These are phyloP conservation scores for Lepidopterella palustris DNA, from an alignment of 495 filamentous ascomycete genomes.

Conservation along the genomic window DNA sequence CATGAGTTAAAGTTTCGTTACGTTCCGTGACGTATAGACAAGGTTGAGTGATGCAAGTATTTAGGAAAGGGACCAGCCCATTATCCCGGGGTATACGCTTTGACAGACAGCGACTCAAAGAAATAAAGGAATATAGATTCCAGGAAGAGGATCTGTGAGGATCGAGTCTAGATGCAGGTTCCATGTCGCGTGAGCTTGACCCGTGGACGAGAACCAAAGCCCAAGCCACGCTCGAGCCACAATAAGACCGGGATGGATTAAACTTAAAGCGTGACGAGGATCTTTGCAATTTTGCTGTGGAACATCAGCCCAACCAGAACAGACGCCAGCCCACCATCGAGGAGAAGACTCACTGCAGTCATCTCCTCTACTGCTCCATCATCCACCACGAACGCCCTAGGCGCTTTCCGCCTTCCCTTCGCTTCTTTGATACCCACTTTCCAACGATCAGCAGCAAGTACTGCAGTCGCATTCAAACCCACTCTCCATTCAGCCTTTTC, in stretches of 20 bases:
- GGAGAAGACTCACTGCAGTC: constrained; percentile 24
- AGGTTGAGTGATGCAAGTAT: not conserved
- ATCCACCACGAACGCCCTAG: constrained; percentile 41
- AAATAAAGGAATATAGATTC: not conserved
- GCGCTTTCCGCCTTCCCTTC: constrained; percentile 44
- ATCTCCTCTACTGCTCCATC: constrained; percentile 21
- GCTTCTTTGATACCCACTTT: constrained; percentile 49
- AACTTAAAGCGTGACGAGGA: not conserved
- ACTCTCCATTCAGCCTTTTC: constrained; percentile 9
- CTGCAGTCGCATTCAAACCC: constrained; percentile 41
- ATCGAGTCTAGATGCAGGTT: not conserved
- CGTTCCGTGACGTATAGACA: too few relatives aligned
- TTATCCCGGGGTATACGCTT: not conserved
- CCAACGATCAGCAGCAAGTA: constrained; percentile 52
- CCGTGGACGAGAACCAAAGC: not conserved
- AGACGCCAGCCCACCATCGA: not conserved
- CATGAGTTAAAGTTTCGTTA: constrained; percentile 13
- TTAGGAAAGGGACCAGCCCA: constrained; percentile 5
- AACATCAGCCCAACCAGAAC: constrained; percentile 2
- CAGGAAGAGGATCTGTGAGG: constrained; percentile 4
- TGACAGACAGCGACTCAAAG: not conserved
- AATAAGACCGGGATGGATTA: not conserved
- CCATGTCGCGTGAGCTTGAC: not conserved
- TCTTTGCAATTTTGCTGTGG: not conserved
- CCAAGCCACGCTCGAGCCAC: not conserved